Evolutionary conservation across 2,329 filamentous ascomycete genomes (phyloP).

Genomic region (Neonectria faginata): DNA sequence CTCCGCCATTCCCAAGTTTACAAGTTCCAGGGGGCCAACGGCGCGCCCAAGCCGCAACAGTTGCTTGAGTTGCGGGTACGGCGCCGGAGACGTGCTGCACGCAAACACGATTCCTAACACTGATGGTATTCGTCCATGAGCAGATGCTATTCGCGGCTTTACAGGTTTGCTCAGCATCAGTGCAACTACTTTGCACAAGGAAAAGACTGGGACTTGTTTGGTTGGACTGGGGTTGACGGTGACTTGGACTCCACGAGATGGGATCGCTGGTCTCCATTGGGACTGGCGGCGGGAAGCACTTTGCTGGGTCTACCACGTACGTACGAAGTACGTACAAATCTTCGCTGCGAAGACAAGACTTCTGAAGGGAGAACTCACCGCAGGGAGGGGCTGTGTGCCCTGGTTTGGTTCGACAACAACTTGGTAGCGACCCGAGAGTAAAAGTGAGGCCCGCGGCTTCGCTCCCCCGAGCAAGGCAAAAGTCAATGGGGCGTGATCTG

Average conservation of each 20-base stretch:
- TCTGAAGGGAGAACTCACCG: slow-evolving; percentile 8
- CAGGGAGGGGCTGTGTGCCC: slow-evolving; percentile 24
- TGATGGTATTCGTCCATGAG: not conserved
- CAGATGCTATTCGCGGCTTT: not conserved
- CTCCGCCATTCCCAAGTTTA: slow-evolving; percentile 6
- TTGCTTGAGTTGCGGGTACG: slow-evolving; percentile 2
- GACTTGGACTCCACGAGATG: not conserved
- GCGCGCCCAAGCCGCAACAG: slow-evolving; percentile 8
- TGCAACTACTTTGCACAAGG: not conserved
- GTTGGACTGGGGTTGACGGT: not conserved
- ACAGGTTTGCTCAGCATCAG: not conserved
- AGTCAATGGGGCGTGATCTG: slow-evolving; percentile 1
- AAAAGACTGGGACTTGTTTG: not conserved
- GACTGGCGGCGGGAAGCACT: not conserved
- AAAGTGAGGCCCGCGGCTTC: slow-evolving; percentile 9
- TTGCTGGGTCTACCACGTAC: not conserved
- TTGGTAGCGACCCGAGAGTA: slow-evolving; percentile 20
- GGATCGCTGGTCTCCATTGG: not conserved
- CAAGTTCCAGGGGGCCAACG: slow-evolving; percentile 18
- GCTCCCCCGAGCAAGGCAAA: not conserved
- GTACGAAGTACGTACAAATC: not conserved
- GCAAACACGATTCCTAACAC: not conserved
- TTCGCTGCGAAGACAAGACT: not conserved
- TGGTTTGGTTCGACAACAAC: slow-evolving; percentile 20
- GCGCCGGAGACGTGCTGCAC: not conserved